A percentile compares a stretch with the other conserved stretches of the same genome.
Conservation (phyloP, 1,284 basidiomycete genomes). For the Polyporus tsugae region DNA sequence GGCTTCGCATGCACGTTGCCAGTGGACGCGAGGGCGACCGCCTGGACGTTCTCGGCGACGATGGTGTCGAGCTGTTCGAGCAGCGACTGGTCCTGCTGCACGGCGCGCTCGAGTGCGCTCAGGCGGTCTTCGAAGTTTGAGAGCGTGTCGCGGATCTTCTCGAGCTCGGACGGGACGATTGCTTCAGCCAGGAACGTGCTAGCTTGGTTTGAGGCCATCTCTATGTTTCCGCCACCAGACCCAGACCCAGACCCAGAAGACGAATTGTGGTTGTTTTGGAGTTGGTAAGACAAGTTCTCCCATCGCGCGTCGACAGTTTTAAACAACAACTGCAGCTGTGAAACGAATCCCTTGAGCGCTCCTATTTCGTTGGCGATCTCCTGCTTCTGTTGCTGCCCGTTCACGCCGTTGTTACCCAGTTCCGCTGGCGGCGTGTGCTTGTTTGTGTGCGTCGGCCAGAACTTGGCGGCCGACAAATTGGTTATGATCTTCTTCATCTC, state of each 20-base stretch:
- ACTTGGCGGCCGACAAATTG: constrained; percentile 24
- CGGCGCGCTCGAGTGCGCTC: constrained; percentile 17
- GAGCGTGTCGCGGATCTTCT: constrained; percentile 27
- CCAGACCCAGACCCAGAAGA: not conserved
- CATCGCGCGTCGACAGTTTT: constrained; percentile 24
- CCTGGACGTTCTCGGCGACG: constrained; percentile 29
- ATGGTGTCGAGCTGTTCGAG: constrained; percentile 28
- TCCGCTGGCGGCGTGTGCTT: constrained; percentile 12
- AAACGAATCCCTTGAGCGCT: constrained; percentile 20
- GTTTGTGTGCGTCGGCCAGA: constrained; percentile 27
- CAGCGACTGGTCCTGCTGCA: constrained; percentile 17
- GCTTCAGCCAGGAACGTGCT: constrained; percentile 29
- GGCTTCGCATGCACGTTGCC: constrained; percentile 25
- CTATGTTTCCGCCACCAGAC: not conserved
- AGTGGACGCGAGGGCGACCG: constrained; percentile 25
- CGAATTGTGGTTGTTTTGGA: constrained; percentile 21
- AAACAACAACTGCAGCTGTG: constrained; percentile 24
- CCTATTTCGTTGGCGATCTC: constrained; percentile 22
- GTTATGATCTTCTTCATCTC: constrained; percentile 25
- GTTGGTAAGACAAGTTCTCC: constrained; percentile 24
- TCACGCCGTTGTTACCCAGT: constrained; percentile 3
- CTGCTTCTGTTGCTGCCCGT: constrained; percentile 11
- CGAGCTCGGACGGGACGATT: constrained; percentile 30
- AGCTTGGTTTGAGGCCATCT: constrained; percentile 17
- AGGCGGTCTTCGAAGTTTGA: constrained; percentile 28